Evolutionary conservation across 306 rosid species (phyloP).

Genomic region (Castanea sativa): DNA sequence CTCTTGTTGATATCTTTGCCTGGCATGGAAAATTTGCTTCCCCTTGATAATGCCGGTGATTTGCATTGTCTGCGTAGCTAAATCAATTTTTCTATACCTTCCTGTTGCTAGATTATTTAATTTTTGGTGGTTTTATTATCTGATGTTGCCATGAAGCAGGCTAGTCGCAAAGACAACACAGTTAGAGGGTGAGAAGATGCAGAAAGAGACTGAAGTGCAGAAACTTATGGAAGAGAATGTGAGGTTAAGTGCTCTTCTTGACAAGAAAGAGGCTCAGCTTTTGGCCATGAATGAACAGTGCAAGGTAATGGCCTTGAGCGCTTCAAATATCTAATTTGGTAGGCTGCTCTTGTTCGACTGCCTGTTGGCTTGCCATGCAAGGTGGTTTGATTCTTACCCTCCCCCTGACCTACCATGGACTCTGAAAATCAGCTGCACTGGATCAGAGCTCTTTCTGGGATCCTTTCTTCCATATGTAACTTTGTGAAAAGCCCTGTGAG

Average conservation of each 20-base stretch:
- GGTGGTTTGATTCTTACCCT: slow-evolving; percentile 17
- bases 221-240: slow-evolving; percentile 95
- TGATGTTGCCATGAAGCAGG: slow-evolving; percentile 48
- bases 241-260: slow-evolving; percentile 85
- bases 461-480: slow-evolving; percentile 31
- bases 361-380: slow-evolving; percentile 16
- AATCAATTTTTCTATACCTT: neutral
- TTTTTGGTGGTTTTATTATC: slow-evolving; percentile 12
- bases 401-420: slow-evolving; percentile 11
- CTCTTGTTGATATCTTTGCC: neutral
- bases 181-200: slow-evolving; percentile 92
- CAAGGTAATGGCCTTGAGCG: slow-evolving; percentile 97
- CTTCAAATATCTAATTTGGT: slow-evolving; percentile 58
- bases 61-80: neutral
- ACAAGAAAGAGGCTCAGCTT: slow-evolving; percentile 99
- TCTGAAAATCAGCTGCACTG: slow-evolving; percentile 21
- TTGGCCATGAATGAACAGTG: slow-evolving; percentile 96
- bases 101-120: neutral
- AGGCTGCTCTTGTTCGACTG: neutral
- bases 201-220: slow-evolving; percentile 95
- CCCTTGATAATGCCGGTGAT: neutral
- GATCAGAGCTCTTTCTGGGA: slow-evolving; percentile 22
- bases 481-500: slow-evolving; percentile 30
- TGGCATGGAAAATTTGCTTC: neutral
- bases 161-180: slow-evolving; percentile 88